Evolutionary conservation across 768 basidiomycete genomes (phyloP), one percentile per base, ranked within the genome.

Genomic region (Tricholoma flavovirens): DNA sequence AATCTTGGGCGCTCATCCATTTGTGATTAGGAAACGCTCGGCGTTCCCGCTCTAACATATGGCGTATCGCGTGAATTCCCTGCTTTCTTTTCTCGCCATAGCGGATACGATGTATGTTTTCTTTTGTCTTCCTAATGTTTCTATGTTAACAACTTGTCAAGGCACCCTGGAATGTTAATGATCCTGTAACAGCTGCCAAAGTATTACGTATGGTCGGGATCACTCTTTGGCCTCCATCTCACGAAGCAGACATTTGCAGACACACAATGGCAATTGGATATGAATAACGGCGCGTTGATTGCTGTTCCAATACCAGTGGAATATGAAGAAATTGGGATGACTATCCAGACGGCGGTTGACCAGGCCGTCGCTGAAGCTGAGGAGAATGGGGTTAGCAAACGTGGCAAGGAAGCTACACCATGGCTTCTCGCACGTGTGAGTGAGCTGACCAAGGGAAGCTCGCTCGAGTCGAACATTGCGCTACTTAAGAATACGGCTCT

Each of bases 381-480:
- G 59, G 78, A 81, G 56, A 87, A 86, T 59, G 93, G 94, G 2
- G 74, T 96, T 46, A 87, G 81, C 64, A 83, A 76, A 62, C 75
- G 78, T 15, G 97, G 97, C 2, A 98, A 97, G 63, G 90, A 93
- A 57, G 93, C 82, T 5, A 99, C 97, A 1, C 97, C 97, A 6
- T 98, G 96, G 96, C 75, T 99, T 9, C 75, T 99, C 29, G 76
- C 79, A 43, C 84, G 96, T 29, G 86, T 98, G 1, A 79, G 80
- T 14, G 88, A 96, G 67, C 75, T 98, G 49, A 93, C 89, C 0
- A 66, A 79, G 30, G 93, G 93, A 2, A 76, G 76, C 58, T 93
- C 92, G 5, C 72, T 97, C 51, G 73, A 77, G 7, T 68, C 73
- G 78, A 97, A 99, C 73, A 78, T 96, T 54, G 95, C 92, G 2